A percentile compares a stretch with the other conserved stretches of the same genome.
Conservation (phyloP, 2,329 filamentous ascomycete genomes). For the Trichoderma semiorbis region DNA sequence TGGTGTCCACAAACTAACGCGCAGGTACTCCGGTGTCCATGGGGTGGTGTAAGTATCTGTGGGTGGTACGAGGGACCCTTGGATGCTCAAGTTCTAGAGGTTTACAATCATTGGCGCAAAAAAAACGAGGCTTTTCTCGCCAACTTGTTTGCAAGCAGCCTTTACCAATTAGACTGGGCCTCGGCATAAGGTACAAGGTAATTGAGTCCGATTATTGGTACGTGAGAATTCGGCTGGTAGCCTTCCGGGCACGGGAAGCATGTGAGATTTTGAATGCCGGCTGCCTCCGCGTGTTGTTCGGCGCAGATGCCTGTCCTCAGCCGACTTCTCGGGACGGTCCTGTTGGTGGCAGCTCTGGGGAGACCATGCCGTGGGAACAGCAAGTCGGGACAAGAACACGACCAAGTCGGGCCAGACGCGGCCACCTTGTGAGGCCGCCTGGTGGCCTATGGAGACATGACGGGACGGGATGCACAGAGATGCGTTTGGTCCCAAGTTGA, state of each 20-base stretch:
- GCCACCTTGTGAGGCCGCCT: constrained; percentile 16
- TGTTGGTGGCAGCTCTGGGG: background rate
- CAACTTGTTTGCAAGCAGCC: background rate
- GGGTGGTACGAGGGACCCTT: background rate
- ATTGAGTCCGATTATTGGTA: background rate
- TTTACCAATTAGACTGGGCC: background rate
- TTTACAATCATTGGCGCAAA: background rate
- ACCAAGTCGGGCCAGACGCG: background rate
- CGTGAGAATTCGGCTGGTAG: background rate
- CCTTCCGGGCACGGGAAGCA: background rate
- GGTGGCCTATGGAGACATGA: constrained; percentile 15
- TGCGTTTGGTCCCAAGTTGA: constrained; percentile 3
- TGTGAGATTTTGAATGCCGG: constrained; percentile 9
- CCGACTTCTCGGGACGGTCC: background rate
- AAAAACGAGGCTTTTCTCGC: background rate
- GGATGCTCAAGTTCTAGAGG: background rate
- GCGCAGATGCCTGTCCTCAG: background rate
- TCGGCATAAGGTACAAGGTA: background rate
- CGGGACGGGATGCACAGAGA: background rate
- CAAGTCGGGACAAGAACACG: background rate
- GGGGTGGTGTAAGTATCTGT: constrained; percentile 10
- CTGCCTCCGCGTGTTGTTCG: constrained; percentile 10
- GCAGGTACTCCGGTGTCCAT: background rate
- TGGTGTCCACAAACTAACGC: constrained; percentile 4
- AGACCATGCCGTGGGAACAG: background rate